These are phyloP conservation scores for Tulasnella sp. DNA, from an alignment of 768 basidiomycete genomes.

Conservation along the genomic window DNA sequence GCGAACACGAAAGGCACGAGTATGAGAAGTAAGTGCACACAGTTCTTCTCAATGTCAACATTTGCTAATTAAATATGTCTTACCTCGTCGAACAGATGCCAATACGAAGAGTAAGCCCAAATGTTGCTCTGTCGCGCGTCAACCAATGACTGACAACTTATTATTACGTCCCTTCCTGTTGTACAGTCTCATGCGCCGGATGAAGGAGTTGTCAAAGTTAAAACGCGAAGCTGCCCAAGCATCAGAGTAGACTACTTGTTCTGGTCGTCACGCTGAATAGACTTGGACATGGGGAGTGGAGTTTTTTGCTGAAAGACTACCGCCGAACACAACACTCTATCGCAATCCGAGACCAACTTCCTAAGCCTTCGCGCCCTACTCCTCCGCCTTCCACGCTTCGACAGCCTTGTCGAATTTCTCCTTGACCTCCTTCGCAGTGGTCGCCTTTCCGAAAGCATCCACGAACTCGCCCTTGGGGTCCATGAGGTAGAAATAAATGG, in stretches of 20 bases:
- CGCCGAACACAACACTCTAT: neutral
- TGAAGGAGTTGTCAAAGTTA: slow-evolving; percentile 76
- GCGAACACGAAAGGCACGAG: slow-evolving; percentile 75
- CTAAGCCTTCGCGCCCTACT: slow-evolving; percentile 1
- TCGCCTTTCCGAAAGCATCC: slow-evolving; percentile 91
- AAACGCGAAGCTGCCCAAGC: slow-evolving; percentile 45
- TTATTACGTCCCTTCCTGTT: neutral
- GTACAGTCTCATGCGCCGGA: slow-evolving; percentile 77
- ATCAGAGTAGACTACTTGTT: neutral
- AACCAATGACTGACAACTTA: neutral
- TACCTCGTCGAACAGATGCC: slow-evolving; percentile 56
- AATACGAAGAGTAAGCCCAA: slow-evolving; percentile 83
- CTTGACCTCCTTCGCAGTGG: slow-evolving; percentile 59
- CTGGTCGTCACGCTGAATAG: neutral
- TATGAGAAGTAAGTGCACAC: slow-evolving; percentile 41
- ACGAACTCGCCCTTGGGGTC: slow-evolving; percentile 91
- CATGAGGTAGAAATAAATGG: slow-evolving; percentile 98
- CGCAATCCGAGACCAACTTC: slow-evolving; percentile 10
- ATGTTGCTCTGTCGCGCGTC: neutral
- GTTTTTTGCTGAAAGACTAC: neutral
- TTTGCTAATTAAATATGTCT: neutral
- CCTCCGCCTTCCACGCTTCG: slow-evolving; percentile 36
- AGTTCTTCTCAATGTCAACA: slow-evolving; percentile 13
- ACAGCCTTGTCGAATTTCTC: slow-evolving; percentile 39
- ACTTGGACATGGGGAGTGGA: neutral